Evolutionary conservation across 2,329 filamentous ascomycete species (phyloP).

Genomic region (Ophiostoma ulmi): DNA sequence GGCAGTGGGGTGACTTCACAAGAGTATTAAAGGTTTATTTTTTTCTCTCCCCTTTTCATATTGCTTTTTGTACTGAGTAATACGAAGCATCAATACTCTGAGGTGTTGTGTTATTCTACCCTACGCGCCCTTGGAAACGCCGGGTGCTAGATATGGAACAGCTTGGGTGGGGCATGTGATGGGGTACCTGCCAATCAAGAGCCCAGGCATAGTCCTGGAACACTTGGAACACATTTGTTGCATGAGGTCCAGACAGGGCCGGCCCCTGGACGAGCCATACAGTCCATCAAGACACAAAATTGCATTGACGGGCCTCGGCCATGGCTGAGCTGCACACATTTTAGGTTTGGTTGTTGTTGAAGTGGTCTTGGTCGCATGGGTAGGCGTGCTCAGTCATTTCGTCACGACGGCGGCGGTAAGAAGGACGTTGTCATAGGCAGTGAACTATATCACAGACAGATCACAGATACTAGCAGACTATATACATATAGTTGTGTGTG

Average conservation of each 20-base stretch:
- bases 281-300: not conserved
- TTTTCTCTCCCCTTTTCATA: not conserved
- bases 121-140: conserved; percentile 43
- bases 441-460: not conserved
- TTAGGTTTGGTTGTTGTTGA: not conserved
- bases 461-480: not conserved
- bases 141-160: conserved; percentile 31
- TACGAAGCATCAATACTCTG: not conserved
- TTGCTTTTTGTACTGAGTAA: not conserved
- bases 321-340: not conserved
- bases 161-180: conserved; percentile 28
- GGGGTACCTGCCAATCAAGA: conserved; percentile 38
- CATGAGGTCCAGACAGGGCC: conserved; percentile 34
- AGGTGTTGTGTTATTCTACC: not conserved
- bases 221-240: conserved; percentile 34
- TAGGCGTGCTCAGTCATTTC: not conserved
- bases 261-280: not conserved
- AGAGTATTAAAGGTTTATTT: not conserved
- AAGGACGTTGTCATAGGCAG: not conserved
- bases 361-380: not conserved
- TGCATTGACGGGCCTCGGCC: not conserved
- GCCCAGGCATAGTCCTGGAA: conserved; percentile 35
- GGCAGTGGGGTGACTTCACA: not conserved
- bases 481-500: not conserved
- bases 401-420: conserved; percentile 10